phyloP scores from a whole-genome alignment of 495 filamentous ascomycete species.

The Pseudevernia furfuracea region DNA sequence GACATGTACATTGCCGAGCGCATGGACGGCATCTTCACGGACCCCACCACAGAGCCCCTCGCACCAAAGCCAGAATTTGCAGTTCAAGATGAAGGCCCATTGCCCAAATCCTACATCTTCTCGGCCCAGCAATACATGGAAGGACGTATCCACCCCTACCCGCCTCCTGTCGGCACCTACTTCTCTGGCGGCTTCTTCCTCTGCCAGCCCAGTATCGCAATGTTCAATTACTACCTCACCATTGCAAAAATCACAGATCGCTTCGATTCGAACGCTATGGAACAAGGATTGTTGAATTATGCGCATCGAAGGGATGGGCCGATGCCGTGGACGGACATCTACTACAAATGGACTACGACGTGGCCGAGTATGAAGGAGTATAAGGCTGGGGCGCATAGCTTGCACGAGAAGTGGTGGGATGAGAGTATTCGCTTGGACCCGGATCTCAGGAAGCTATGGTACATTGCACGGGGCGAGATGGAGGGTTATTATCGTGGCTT shows the following conservation, averaged over 20 bases:
- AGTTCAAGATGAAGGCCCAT: constrained; percentile 23
- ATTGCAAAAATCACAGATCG: constrained; percentile 26
- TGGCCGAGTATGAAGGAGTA: constrained; percentile 35
- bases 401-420: constrained; percentile 42
- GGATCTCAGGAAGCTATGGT: constrained; percentile 16
- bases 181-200: constrained; percentile 39
- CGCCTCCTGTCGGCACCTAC: constrained; percentile 27
- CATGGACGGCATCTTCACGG: constrained; percentile 37
- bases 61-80: constrained; percentile 5
- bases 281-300: constrained; percentile 42
- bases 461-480: constrained; percentile 19
- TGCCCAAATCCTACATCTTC: constrained; percentile 35
- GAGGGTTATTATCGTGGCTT: constrained; percentile 7
- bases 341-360: constrained; percentile 29
- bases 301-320: constrained; percentile 36
- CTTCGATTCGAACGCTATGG: constrained; percentile 32
- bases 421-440: constrained; percentile 1
- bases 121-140: constrained; percentile 26
- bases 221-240: constrained; percentile 36
- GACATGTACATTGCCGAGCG: constrained; percentile 34
- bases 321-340: constrained; percentile 39
- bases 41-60: constrained; percentile 21
- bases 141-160: constrained; percentile 27
- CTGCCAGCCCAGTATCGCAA: constrained; percentile 27
- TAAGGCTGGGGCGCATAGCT: constrained; percentile 30